Conservation (phyloP, 2,329 filamentous ascomycete species). For the Didymella segeticola region DNA sequence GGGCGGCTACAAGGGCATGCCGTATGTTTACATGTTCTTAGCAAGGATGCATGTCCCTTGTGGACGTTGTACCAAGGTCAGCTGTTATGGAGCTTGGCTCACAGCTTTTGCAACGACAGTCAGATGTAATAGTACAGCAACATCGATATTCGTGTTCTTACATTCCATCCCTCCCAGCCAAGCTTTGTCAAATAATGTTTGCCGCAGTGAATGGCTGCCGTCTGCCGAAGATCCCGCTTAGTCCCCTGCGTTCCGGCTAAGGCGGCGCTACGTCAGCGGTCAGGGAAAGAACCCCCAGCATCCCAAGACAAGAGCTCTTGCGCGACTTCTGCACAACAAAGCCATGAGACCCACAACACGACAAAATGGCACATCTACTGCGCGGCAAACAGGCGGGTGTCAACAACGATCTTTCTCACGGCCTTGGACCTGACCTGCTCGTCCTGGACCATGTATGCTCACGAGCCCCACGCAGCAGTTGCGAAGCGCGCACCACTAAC, state of each 20-base stretch:
- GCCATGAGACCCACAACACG: constrained; percentile 38
- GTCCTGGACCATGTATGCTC: constrained; percentile 75
- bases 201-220: not conserved
- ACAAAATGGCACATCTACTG: constrained; percentile 81
- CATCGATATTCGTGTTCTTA: not conserved
- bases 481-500: constrained; percentile 30
- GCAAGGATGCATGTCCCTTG: not conserved
- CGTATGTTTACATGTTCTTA: constrained; percentile 5
- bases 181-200: constrained; percentile 9
- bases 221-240: constrained; percentile 16
- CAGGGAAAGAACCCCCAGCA: constrained; percentile 7
- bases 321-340: constrained; percentile 22
- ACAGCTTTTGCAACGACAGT: not conserved
- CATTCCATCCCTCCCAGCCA: not conserved
- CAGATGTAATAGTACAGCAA: constrained; percentile 10
- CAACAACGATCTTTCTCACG: constrained; percentile 85
- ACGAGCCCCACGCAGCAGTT: constrained; percentile 18
- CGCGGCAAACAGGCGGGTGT: constrained; percentile 93
- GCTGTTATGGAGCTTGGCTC: constrained; percentile 9
- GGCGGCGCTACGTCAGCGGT: constrained; percentile 17
- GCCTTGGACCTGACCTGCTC: constrained; percentile 79
- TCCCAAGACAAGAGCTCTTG: constrained; percentile 17
- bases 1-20: not conserved
- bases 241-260: constrained; percentile 28
- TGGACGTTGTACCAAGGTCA: not conserved